Base-by-base conservation (phyloP, 2,329 filamentous ascomycete species). In the Zasmidium angulare region DNA sequence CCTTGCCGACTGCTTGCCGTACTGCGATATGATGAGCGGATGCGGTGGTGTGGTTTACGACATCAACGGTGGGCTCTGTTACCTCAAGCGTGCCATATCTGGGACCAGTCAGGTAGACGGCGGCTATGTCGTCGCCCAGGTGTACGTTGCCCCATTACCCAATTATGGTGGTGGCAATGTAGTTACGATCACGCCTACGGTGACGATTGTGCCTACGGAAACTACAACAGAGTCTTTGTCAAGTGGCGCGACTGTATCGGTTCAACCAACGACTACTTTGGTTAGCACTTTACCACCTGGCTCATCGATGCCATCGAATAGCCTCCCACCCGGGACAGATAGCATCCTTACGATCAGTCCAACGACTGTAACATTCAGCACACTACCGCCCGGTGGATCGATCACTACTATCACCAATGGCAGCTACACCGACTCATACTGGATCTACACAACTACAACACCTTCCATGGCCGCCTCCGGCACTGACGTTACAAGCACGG, bases 11-110 rank as follows among this genome's bases (percentile, higher is more conserved):
- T 68, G 67, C 50, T 29, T 68, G 26, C 53, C 64, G 6, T 55
- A 46, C 49, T 69, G 66, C 40, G 64, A 66, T 31, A 31, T 48
- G 2, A 61, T 63, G 10, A 53, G 56, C 11, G 60, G 59, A 11
- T 70, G 67, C 55, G 55, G 59, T 47, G 68, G 63, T 47, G 61
- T 66, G 3, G 47, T 61, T 9, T 69, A 59, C 49, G 57, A 66
- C 31, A 56, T 55, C 1, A 19, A 11, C 2, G 23, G 54, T 6
- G 50, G 55, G 6, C n/a, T 59, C 10, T 70, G 67, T 49, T 60
- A 63, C 26, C 49, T 69, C 47, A 68, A 69, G 49, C 36, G 36
- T 3, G 36, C 36, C 36, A 63, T 61, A 23, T 62, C 29, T 50
- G 53, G 7, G 60, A 64, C 11, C 43, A 50, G 26, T n/a, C 10